A percentile compares a stretch with the other conserved stretches of the same genome.
phyloP scores from a whole-genome alignment of 2,329 filamentous ascomycete species.

The Laburnicola sp. region DNA sequence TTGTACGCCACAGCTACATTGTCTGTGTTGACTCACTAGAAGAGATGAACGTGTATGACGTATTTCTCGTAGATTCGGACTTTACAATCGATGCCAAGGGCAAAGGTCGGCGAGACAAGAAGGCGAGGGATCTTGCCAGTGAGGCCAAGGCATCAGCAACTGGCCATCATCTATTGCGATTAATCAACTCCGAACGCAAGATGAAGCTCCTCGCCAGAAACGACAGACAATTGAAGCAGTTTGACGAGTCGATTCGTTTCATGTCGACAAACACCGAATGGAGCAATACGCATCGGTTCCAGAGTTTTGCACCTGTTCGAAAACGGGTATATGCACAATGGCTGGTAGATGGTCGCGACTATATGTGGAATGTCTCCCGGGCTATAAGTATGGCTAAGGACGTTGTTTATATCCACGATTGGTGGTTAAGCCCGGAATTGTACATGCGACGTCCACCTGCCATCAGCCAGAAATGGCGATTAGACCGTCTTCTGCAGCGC shows the following conservation, averaged over 20 bases:
- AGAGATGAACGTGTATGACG: slow-evolving; percentile 98
- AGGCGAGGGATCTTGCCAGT: slow-evolving; percentile 65
- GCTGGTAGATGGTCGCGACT: slow-evolving; percentile 94
- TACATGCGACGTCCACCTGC: slow-evolving; percentile 92
- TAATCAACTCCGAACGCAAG: slow-evolving; percentile 91
- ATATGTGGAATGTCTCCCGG: slow-evolving; percentile 99
- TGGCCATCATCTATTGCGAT: slow-evolving; percentile 81
- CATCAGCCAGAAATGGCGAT: slow-evolving; percentile 96
- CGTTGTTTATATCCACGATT: slow-evolving; percentile 98
- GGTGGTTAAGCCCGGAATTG: slow-evolving; percentile 96
- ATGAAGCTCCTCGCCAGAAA: slow-evolving; percentile 89
- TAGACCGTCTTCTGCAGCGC: slow-evolving; percentile 88
- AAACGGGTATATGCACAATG: slow-evolving; percentile 88
- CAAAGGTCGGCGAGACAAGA: slow-evolving; percentile 53
- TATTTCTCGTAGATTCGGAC: slow-evolving; percentile 90
- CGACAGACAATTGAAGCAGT: slow-evolving; percentile 85
- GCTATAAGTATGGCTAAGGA: slow-evolving; percentile 97
- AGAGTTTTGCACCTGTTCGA: slow-evolving; percentile 89
- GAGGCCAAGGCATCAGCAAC: slow-evolving; percentile 65
- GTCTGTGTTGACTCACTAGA: slow-evolving; percentile 98
- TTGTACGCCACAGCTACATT: slow-evolving; percentile 96
- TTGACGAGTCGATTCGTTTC: slow-evolving; percentile 86
- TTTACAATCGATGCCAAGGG: slow-evolving; percentile 80
- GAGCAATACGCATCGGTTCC: slow-evolving; percentile 82
- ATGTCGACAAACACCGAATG: slow-evolving; percentile 85